Evolutionary conservation across 495 filamentous ascomycete genomes (phyloP), one percentile per base, ranked within the genome.

Genomic region (Rhypophila decipiens): DNA sequence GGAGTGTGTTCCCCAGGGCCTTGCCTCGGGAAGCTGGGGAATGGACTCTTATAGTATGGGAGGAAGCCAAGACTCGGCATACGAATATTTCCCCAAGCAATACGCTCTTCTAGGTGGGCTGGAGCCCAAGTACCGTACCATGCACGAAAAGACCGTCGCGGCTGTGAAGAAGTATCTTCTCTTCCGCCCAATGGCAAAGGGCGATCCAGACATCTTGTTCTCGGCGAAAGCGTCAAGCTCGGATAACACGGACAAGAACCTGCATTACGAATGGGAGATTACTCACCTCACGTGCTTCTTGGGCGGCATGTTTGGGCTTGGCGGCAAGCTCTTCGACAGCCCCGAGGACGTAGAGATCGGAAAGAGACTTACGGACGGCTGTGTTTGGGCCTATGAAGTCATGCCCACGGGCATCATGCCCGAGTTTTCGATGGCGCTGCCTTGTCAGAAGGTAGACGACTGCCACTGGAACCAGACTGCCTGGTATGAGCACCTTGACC

Each of bases 61-160:
- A 37, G 89, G 84, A 45, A 80, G 82, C 64, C 84, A 90, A 45
- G 93, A 97, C 62, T 95, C 88, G 13, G 82, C 87, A 2, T 97
- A 96, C 62, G 93, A 98, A 61, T 98, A 98, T 62, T 75, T 98
- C 42, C 86, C 94, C 20, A 98, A 98, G 60, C 66, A 83, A 60
- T 84, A 74, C 57, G 51, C 84, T 5, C 78, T 98, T 20, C 78
- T 97, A 12, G 94, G 93, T 45, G 94, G 91, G 10, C 67, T 82
- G 21, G 84, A 82, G 44, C 75, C 83, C 3, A 87, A 94, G 63
- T 98, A 98, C 62, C 76, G 74, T 44, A 74, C 69, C 12, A 84
- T 97, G 84, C 94, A 96, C 61, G 74, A 83, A 43, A 82, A 77
- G 44, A 78, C 82, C 20, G 78, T 82, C 42, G 78, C 87, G 5